Conservation (phyloP, 2,329 filamentous ascomycete genomes). For the Xylaria digitata region DNA sequence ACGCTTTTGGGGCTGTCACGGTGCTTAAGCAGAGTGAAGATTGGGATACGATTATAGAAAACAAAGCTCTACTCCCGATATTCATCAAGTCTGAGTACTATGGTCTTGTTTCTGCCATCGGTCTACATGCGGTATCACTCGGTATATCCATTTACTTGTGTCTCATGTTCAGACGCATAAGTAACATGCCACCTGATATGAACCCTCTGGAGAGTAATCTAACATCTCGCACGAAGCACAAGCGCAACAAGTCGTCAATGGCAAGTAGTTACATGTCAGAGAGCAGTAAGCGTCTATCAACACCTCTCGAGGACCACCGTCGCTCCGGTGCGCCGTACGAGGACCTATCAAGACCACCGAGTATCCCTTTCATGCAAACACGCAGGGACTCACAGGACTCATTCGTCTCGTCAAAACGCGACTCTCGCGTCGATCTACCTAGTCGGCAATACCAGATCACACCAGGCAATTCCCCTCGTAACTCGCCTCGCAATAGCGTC, state of each 20-base stretch:
- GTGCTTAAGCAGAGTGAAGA: constrained; percentile 56
- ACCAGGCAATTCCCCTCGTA: constrained; percentile 53
- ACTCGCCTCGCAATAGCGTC: constrained; percentile 55
- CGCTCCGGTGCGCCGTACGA: constrained; percentile 59
- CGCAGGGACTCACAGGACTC: constrained; percentile 72
- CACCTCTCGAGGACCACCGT: constrained; percentile 56
- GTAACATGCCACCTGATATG: constrained; percentile 88
- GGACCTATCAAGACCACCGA: constrained; percentile 60
- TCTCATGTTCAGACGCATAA: constrained; percentile 83
- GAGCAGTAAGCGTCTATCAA: constrained; percentile 71
- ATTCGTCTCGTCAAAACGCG: constrained; percentile 60
- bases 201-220: constrained; percentile 90
- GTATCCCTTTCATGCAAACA: constrained; percentile 84
- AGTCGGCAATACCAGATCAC: constrained; percentile 66
- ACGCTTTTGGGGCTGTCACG: constrained; percentile 64
- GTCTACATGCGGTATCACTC: constrained; percentile 77
- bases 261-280: constrained; percentile 58
- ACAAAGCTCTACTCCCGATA: constrained; percentile 65
- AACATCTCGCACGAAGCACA: constrained; percentile 77
- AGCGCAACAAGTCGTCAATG: constrained; percentile 75
- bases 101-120: constrained; percentile 70
- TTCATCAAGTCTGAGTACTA: constrained; percentile 77
- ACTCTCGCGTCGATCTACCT: constrained; percentile 67
- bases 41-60: constrained; percentile 77
- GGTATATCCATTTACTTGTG: constrained; percentile 79